These are phyloP conservation scores for Auriculariales sp. DNA, from an alignment of 768 basidiomycete genomes.

Conservation along the genomic window DNA sequence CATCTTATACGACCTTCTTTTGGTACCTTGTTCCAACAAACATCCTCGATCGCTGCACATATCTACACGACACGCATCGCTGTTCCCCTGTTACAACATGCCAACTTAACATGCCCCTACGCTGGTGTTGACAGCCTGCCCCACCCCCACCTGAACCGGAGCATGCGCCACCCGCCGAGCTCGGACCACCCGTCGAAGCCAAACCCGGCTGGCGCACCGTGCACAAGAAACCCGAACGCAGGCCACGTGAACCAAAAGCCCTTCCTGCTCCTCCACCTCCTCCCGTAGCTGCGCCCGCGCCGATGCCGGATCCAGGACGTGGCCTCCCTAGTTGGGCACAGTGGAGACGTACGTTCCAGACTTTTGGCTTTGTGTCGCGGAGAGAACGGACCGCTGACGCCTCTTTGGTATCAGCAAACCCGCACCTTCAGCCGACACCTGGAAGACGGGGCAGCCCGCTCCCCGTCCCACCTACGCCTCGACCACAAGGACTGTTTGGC, in stretches of 20 bases:
- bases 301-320: not conserved
- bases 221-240: slow-evolving; percentile 7
- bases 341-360: not conserved
- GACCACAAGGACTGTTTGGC: not conserved
- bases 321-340: not conserved
- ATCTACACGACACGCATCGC: slow-evolving; percentile 2
- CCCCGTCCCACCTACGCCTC: not conserved
- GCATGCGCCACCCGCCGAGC: slow-evolving; percentile 6
- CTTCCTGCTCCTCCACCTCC: slow-evolving; percentile 9
- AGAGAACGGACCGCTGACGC: not conserved
- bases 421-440: not conserved
- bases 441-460: not conserved
- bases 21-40: not conserved
- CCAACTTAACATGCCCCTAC: no score
- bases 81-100: slow-evolving; percentile 1
- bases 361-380: no score
- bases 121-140: no score
- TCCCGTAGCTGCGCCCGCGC: not conserved
- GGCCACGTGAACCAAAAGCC: slow-evolving; percentile 4
- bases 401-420: not conserved
- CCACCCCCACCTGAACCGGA: slow-evolving; percentile 2
- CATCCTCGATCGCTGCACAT: slow-evolving; percentile 1
- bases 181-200: slow-evolving; percentile 4
- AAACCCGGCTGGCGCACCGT: slow-evolving; percentile 10
- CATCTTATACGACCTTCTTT: not conserved